A percentile compares a stretch with the other conserved stretches of the same genome.
Evolutionary conservation across 768 basidiomycete species (phyloP).

Genomic region (Clavaria fumosa): DNA sequence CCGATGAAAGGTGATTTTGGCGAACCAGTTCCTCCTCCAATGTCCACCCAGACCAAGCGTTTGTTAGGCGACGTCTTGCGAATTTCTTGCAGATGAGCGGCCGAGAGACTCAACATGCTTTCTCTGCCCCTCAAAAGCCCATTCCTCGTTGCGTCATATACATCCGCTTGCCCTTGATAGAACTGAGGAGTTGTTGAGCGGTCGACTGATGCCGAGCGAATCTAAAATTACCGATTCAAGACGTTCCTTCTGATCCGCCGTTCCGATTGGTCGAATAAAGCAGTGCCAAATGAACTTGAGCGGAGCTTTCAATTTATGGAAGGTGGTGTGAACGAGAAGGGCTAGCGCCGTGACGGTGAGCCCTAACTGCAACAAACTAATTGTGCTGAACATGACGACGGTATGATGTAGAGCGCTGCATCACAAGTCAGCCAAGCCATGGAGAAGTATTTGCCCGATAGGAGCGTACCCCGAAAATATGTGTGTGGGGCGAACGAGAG

Average conservation of each 20-base stretch:
- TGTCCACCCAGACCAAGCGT: slow-evolving; percentile 60
- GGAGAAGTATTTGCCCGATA: too few relatives aligned
- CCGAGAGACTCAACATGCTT: slow-evolving; percentile 56
- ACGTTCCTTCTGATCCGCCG: slow-evolving; percentile 26
- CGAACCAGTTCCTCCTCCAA: slow-evolving; percentile 58
- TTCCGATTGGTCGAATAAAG: slow-evolving; percentile 28
- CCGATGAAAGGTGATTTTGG: not conserved
- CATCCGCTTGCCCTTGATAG: slow-evolving; percentile 51
- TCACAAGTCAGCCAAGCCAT: too few relatives aligned
- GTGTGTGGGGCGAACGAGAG: too few relatives aligned
- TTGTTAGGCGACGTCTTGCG: slow-evolving; percentile 24
- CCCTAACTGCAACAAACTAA: too few relatives aligned
- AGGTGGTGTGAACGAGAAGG: slow-evolving; percentile 4
- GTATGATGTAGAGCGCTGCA: not conserved
- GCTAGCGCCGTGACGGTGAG: not conserved
- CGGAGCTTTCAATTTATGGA: slow-evolving; percentile 22
- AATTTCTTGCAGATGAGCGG: slow-evolving; percentile 41
- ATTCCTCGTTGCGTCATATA: slow-evolving; percentile 55
- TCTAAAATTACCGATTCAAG: slow-evolving; percentile 18
- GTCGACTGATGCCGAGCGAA: not conserved
- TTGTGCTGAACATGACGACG: too few relatives aligned
- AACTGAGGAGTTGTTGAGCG: slow-evolving; percentile 27
- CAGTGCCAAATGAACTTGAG: slow-evolving; percentile 36
- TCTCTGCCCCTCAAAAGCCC: slow-evolving; percentile 50
- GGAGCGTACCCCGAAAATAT: too few relatives aligned